Evolutionary conservation across 495 filamentous ascomycete species (phyloP).

Genomic region (Aspergillus incahuasiensis): DNA sequence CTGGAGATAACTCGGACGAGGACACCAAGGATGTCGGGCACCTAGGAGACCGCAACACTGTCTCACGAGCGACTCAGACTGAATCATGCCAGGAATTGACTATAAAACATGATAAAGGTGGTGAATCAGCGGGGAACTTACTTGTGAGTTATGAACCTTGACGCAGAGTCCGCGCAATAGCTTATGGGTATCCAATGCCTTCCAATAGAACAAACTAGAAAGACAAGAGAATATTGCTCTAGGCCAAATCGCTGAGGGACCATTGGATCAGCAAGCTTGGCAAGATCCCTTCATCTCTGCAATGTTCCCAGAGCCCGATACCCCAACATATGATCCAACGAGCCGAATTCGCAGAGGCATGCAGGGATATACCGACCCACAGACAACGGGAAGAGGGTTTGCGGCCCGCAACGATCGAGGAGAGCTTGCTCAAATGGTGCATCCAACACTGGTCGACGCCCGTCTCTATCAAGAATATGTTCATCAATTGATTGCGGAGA

Average conservation of each 20-base stretch:
- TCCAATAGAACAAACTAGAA: background rate
- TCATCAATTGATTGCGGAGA: slow-evolving; percentile 1
- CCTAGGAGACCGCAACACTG: background rate
- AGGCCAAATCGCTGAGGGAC: too few species aligned
- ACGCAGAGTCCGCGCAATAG: too few species aligned
- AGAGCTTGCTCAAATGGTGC: background rate
- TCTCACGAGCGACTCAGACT: slow-evolving; percentile 8
- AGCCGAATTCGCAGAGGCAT: slow-evolving; percentile 1
- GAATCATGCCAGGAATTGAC: background rate
- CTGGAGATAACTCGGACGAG: background rate
- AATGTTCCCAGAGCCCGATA: background rate
- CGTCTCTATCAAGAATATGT: slow-evolving; percentile 2
- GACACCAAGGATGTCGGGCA: background rate
- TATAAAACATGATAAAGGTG: background rate
- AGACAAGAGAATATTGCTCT: background rate
- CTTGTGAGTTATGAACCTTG: background rate
- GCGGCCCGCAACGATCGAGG: background rate
- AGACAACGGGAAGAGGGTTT: background rate
- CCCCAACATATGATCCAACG: background rate
- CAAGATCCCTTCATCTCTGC: slow-evolving; percentile 1
- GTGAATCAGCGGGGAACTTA: background rate
- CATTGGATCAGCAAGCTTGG: background rate
- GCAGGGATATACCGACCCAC: background rate
- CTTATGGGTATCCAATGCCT: background rate
- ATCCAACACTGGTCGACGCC: slow-evolving; percentile 4